Evolutionary conservation across 192 early-diverging fungal genomes (phyloP), one percentile per base, ranked within the genome.

Genomic region (Blastocladiella britannica): DNA sequence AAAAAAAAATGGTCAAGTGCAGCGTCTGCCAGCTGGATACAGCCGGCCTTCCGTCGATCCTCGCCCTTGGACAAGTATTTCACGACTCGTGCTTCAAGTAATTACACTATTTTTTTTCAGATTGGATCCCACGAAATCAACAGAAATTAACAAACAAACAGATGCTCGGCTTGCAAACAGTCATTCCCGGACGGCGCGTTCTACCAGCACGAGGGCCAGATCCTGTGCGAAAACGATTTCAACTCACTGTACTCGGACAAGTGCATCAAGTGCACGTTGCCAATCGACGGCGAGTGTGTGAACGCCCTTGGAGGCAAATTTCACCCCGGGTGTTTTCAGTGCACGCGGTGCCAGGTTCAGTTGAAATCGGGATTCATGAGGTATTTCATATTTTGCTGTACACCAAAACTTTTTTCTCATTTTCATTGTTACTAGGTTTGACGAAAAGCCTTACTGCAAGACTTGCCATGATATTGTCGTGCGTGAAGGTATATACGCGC

Each of bases 271-370:
- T 74, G 72, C 58, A 65, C 64, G 26, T 63, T 70, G 58, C 51
- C 71, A 51, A 73, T 73, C 7, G 30, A 53, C 4, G 76, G 71
- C 9, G 68, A 68, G 52, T 68, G 63, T 55, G 65, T 76, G 4
- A 65, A 60, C 12, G 76, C 73, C 22, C 55, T 74, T 25, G 70
- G 71, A 4, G 55, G 60, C 51, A 72, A 70, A 52, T 78, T 73
- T 71, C 76, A 78, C 61, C 51, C 69, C 5, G 67, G 71, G 15
- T 73, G 75, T 43, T 78, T 78, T 55, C 58, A 60, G 25, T 78
- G 65, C 53, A 55, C 29, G 29, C 9, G n/a, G 25, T 55, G 57
- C 53, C n/a, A n/a, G n/a, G n/a, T n/a, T n/a, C n/a, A n/a, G n/a
- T n/a, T n/a, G n/a, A n/a, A n/a, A n/a, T n/a, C n/a, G n/a, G n/a